Conservation (phyloP, 2,329 filamentous ascomycete species). For the Ophiostoma quercus region DNA sequence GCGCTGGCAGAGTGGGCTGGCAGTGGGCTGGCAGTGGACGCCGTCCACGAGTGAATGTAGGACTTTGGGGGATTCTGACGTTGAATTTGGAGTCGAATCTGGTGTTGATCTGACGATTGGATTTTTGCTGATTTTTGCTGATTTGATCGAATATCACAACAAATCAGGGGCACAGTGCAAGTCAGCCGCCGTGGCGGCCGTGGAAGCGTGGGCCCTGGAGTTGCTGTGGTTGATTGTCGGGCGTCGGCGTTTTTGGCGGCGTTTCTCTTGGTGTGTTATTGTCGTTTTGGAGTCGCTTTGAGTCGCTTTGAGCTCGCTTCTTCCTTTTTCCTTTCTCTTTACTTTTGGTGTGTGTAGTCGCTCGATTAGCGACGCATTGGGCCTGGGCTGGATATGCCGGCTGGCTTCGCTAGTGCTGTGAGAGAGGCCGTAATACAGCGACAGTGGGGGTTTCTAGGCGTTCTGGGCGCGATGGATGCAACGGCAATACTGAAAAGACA, state of each 20-base stretch:
- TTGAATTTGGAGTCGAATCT: not conserved
- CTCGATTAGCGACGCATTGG: slow-evolving; percentile 15
- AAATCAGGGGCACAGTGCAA: slow-evolving; percentile 2
- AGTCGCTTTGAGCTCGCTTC: too few species aligned
- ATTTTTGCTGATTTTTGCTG: not conserved
- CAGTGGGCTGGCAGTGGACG: not conserved
- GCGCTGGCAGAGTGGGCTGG: slow-evolving; percentile 3
- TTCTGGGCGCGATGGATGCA: slow-evolving; percentile 2
- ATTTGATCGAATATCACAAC: not conserved
- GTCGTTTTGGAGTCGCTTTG: not conserved
- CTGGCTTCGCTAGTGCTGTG: not conserved
- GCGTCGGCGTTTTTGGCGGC: slow-evolving; percentile 2
- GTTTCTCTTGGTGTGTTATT: not conserved
- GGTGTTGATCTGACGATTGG: not conserved
- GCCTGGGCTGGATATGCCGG: slow-evolving; percentile 3
- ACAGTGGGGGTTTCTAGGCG: not conserved
- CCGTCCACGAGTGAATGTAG: slow-evolving; percentile 2
- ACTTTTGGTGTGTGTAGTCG: not conserved
- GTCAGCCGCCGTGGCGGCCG: slow-evolving; percentile 22
- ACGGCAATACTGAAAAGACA: not conserved
- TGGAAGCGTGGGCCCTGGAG: slow-evolving; percentile 18
- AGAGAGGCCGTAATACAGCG: not conserved
- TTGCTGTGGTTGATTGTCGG: slow-evolving; percentile 3
- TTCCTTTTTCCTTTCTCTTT: not conserved
- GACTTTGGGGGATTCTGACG: not conserved